Evolutionary conservation across 345 rosid genomes (phyloP), one percentile per base, ranked within the genome.

Genomic region (Erodium maritimum): DNA sequence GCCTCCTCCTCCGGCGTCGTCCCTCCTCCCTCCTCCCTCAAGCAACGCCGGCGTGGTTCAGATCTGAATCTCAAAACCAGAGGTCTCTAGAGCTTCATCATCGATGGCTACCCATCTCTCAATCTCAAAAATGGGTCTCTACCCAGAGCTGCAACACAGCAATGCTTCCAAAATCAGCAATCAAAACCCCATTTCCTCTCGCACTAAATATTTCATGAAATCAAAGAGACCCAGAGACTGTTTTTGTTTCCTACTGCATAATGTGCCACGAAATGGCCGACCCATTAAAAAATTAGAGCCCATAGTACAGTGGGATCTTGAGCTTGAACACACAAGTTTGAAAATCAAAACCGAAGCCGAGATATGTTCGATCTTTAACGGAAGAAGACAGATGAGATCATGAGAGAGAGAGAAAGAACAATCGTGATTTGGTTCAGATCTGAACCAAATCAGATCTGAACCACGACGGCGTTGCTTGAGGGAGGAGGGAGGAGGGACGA

Each of bases 351-450:
- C 14, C 48, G 14, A 29, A 29, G 1, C 54, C 18, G 4, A 65
- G 34, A 22, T n/a, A n/a, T 16, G 55, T 60, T 62, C 51, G 57
- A 63, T 5, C 59, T 63, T 50, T 52, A 63, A 61, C 61, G 9
- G 8, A 29, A 29, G 37, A 29, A 29, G 37, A 29, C 37, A 29
- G 8, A 11, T 5, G 9, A 29, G n/a, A n/a, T n/a, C n/a, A n/a
- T n/a, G n/a, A n/a, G n/a, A n/a, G 37, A 1, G 37, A 29, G 5
- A 25, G 33, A 25, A 7, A 29, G 37, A 29, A 4, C 9, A 23
- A 66, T 59, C 58, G 46, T 68, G 62, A 61, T 67, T 77, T 42
- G 42, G 71, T 70, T 68, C 75, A 80, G n/a, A n/a, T n/a, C n/a
- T n/a, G n/a, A n/a, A n/a, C n/a, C n/a, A n/a, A n/a, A n/a, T n/a